Evolutionary conservation across 2,329 filamentous ascomycete species (phyloP).

Genomic region (Penicillium griseofulvum): DNA sequence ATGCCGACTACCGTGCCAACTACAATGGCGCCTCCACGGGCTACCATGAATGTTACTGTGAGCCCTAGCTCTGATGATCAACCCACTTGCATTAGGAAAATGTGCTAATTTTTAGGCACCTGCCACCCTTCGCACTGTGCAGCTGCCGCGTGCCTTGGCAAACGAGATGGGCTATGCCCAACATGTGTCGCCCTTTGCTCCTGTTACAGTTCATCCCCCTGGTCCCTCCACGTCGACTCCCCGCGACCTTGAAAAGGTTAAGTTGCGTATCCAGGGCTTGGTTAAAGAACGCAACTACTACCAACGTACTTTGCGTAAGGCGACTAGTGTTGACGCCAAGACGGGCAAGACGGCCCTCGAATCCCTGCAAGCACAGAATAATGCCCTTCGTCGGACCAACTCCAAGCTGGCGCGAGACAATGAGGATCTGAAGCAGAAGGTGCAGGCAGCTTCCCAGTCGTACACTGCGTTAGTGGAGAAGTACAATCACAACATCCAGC

Average conservation of each 20-base stretch:
- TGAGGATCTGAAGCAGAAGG: neutral
- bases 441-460: neutral
- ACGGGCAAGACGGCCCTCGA: slow-evolving; percentile 30
- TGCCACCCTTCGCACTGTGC: neutral
- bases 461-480: neutral
- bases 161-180: neutral
- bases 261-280: slow-evolving; percentile 11
- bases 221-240: neutral
- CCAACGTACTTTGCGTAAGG: slow-evolving; percentile 24
- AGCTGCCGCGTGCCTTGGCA: neutral
- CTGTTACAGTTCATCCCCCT: neutral
- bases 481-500: neutral
- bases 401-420: neutral
- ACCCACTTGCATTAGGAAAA: neutral
- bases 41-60: neutral
- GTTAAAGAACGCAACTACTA: slow-evolving; percentile 31
- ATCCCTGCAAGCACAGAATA: slow-evolving; percentile 13
- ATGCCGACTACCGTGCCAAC: too few species aligned
- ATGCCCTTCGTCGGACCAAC: neutral
- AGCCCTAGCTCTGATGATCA: neutral
- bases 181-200: neutral
- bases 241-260: neutral
- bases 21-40: neutral
- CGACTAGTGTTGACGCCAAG: slow-evolving; percentile 23
- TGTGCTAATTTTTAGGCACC: neutral